Base-by-base conservation (phyloP, 2,329 filamentous ascomycete species). In the Drechslerella dactyloides region DNA sequence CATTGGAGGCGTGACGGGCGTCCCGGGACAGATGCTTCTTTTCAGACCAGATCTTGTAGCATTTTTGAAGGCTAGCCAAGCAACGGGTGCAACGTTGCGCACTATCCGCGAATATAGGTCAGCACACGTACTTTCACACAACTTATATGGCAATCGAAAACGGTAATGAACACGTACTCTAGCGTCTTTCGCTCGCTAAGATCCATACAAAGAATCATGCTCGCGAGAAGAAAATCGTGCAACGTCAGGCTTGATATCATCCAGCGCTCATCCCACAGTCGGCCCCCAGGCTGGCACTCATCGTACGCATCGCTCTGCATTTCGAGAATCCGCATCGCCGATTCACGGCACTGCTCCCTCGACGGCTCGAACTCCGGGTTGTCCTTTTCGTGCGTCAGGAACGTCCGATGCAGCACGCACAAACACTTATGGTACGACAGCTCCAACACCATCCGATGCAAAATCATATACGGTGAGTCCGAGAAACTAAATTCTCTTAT, bases 391-490 rank as follows among this genome's bases (percentile, higher is more conserved):
- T 57, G 62, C 0, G 69, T 69, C 3, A 79, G 73, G 54, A 77
- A 79, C 27, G 46, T 51, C 15, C 72, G 65, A 19, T 74, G 72
- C 2, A 74, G 30, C 7, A 72, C 66, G 11, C 65, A 72, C 6
- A 83, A 77, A 15, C 80, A 81, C 74, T 83, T 84, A 58, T 81
- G 79, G 73, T 81, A 83, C 79, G 82, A 81, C 66, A 83, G 76
- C 76, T 83, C 81, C 55, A 84, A 78, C 77, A 83, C 82, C 17
- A 83, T 77, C 15, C 82, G 80, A 70, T 84, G 81, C 79, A 84
- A 81, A 56, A 84, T 82, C 65, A 81, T 81, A 73, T 81, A 78
- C 19, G 80, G 80, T 30, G 80, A 78, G 50, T 83, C 81, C 2
- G 80, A 80, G 64, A 82, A 82, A 23, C 81, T 80, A 21, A 81